phyloP scores from a whole-genome alignment of 176 grass and related monocot species.

The Aegilops sharonensis region DNA sequence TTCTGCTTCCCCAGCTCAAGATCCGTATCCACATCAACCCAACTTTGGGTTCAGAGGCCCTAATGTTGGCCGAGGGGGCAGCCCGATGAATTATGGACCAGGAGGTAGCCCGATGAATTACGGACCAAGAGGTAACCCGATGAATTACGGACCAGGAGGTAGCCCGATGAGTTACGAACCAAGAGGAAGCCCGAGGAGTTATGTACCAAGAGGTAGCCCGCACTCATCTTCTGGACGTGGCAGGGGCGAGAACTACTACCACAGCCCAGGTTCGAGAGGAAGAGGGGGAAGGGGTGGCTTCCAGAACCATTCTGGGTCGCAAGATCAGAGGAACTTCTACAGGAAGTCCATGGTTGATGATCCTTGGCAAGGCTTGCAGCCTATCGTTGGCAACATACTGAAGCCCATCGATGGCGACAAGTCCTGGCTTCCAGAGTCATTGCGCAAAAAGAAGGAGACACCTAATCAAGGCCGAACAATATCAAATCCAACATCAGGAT shows the following conservation, averaged over 20 bases:
- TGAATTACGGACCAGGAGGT: conserved; percentile 38
- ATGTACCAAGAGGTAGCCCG: conserved; percentile 34
- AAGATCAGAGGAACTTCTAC: conserved; percentile 13
- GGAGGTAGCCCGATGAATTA: conserved; percentile 38
- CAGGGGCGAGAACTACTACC: conserved; percentile 32
- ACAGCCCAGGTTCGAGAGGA: conserved; percentile 30
- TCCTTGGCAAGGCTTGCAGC: conserved; percentile 44
- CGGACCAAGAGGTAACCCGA: conserved; percentile 19
- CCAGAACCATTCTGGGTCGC: conserved; percentile 22
- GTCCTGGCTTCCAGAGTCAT: conserved; percentile 40
- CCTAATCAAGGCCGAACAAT: conserved; percentile 24
- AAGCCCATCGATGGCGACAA: conserved; percentile 7
- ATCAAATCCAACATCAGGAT: not conserved
- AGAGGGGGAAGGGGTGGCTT: conserved; percentile 33
- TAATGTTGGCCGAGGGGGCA: conserved; percentile 10
- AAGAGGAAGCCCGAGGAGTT: conserved; percentile 22
- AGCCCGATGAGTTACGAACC: conserved; percentile 31
- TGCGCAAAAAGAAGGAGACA: conserved; percentile 29
- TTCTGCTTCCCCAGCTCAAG: conserved; percentile 23
- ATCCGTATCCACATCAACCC: conserved; percentile 25
- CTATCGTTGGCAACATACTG: conserved; percentile 49
- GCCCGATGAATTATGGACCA: conserved; percentile 27
- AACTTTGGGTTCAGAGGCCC: conserved; percentile 20
- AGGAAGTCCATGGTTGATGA: conserved; percentile 47
- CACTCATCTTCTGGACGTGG: conserved; percentile 29